Evolutionary conservation across 2,329 filamentous ascomycete genomes (phyloP).

Genomic region (Penicillium sp.): DNA sequence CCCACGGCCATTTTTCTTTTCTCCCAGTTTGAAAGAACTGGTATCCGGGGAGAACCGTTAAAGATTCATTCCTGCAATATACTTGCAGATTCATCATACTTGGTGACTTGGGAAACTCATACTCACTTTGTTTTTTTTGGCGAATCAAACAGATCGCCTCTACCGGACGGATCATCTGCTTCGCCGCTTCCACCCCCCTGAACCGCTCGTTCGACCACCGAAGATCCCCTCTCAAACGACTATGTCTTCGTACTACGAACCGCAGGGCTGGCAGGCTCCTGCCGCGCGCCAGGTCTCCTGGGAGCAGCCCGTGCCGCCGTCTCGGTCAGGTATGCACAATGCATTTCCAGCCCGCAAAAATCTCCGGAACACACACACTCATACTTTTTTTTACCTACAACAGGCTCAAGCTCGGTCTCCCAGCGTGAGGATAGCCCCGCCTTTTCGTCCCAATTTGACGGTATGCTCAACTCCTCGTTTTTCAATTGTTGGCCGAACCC

Average conservation of each 20-base stretch:
- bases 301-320: conserved; percentile 72
- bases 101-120: neutral
- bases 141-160: conserved; percentile 24
- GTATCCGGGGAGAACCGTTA: neutral
- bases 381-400: conserved; percentile 4
- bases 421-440: conserved; percentile 73
- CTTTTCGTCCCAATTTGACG: conserved; percentile 86
- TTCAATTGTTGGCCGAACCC: neutral
- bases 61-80: neutral
- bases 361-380: conserved; percentile 1
- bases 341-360: conserved; percentile 1
- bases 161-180: conserved; percentile 26
- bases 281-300: conserved; percentile 63
- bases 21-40: neutral
- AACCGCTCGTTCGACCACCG: conserved; percentile 19
- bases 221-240: conserved; percentile 15
- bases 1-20: conserved; percentile 17
- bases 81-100: neutral
- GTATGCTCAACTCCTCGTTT: conserved; percentile 53
- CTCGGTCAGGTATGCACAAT: conserved; percentile 63
- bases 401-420: conserved; percentile 73
- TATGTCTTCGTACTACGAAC: conserved; percentile 70
- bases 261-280: conserved; percentile 62
- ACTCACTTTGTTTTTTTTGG: conserved; percentile 17
- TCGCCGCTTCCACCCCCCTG: conserved; percentile 22